Base-by-base conservation (phyloP, 2,329 filamentous ascomycete genomes). In the Aspergillus ochraceus region DNA sequence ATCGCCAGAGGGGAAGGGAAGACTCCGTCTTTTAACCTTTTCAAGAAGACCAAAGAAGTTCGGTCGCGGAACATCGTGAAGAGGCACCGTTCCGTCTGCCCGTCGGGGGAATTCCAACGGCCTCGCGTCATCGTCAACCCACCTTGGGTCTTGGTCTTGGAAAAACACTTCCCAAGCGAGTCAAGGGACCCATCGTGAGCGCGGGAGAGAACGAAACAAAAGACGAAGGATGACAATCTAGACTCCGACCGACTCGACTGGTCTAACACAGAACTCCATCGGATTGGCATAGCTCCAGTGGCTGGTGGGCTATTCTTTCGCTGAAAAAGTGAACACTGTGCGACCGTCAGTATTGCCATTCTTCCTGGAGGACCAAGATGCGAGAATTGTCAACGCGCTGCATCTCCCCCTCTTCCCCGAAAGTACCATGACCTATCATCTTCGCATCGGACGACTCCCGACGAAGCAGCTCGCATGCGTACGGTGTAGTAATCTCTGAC, bases 211-310 rank as follows among this genome's bases (percentile, higher is more conserved):
- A 42, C 45, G 32, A 39, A 46, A 14, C 32, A 39, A 45, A 39
- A 19, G 45, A 32, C 17, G 45, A 49, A 54, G 49, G 39, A 42
- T 57, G 49, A 47, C 55, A 42, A 60, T 65, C 64, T 66, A 65
- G 64, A 65, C 63, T 66, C 63, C 54, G 57, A 64, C 61, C 61
- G 64, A 66, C 63, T 64, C 60, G 63, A 66, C 63, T 64, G 61
- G 60, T 66, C 61, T 52, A 60, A 57, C 58, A 57, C 59, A 55
- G 61, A 39, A 59, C 54, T 52, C 61, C 53, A 57, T 63, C 56
- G 45, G 52, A 53, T 58, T 55, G 52, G 59, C 55, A 46, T 22
- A 55, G 53, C 53, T 56, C 58, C 53, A 62, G 55, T 53, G 58
- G 60, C 57, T 57, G 58, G 60, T 62, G 54, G 60, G 55, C 57